Percentiles rank a stretch among this genome's conserved stretches.
Conservation (phyloP, 2,329 filamentous ascomycete genomes). For the Rhynchosporium secalis region DNA sequence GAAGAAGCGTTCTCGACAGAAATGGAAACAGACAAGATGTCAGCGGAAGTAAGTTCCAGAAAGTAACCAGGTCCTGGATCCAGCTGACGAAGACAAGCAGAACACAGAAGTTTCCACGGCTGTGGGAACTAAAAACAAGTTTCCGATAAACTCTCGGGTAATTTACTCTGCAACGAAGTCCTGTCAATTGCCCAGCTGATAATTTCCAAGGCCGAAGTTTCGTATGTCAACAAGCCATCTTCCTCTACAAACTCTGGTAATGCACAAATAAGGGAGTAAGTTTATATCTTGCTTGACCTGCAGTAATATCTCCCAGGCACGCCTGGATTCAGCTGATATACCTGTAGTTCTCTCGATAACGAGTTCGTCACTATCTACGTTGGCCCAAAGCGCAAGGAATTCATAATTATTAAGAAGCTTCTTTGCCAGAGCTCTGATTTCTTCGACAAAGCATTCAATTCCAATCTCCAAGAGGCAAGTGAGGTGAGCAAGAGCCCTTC, state of each 20-base stretch:
- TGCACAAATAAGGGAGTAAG: not conserved
- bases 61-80: too few relatives aligned
- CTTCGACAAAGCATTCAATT: slow-evolving; percentile 23
- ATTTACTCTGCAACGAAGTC: not conserved
- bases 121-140: not conserved
- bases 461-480: slow-evolving; percentile 9
- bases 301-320: too few relatives aligned
- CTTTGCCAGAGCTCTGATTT: slow-evolving; percentile 22
- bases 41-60: not conserved
- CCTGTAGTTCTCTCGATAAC: not conserved
- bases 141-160: not conserved
- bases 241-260: not conserved
- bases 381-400: slow-evolving; percentile 16
- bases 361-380: slow-evolving; percentile 5
- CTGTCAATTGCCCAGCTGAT: not conserved
- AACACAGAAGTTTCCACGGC: not conserved
- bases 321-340: not conserved
- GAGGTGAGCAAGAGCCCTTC: not conserved
- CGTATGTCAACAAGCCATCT: not conserved
- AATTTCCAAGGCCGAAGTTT: not conserved
- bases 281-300: too few relatives aligned
- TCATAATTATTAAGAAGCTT: slow-evolving; percentile 24
- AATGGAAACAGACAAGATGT: not conserved
- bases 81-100: not conserved
- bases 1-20: not conserved